A percentile compares a stretch with the other conserved stretches of the same genome.
These are phyloP conservation scores for Arthrobotrys iridis DNA, from an alignment of 2,329 filamentous ascomycete species.

Conservation along the genomic window DNA sequence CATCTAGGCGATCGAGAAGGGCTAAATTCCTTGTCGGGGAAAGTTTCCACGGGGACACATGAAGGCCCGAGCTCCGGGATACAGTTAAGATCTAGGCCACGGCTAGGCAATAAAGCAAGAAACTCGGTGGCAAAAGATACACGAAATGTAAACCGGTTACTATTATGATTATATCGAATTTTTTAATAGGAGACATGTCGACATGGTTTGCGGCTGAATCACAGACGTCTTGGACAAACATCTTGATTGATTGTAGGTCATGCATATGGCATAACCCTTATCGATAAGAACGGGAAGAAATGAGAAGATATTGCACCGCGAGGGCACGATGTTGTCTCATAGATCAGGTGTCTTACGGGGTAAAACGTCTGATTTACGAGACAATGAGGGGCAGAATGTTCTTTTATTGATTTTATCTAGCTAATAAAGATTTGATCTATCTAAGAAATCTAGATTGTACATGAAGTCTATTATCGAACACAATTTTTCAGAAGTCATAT, in stretches of 20 bases:
- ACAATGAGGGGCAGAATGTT: constrained; percentile 39
- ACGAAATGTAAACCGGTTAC: too few species aligned
- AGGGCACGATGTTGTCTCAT: constrained; percentile 49
- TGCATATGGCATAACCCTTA: constrained; percentile 14
- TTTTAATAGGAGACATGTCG: too few species aligned
- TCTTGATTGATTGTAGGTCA: background rate
- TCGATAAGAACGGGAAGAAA: constrained; percentile 6
- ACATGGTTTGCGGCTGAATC: background rate
- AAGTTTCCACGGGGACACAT: background rate
- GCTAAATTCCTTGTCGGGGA: background rate
- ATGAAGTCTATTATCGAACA: background rate
- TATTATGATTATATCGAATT: too few species aligned
- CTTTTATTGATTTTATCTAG: constrained; percentile 25
- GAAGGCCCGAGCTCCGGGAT: background rate
- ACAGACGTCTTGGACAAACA: background rate
- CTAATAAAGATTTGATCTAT: constrained; percentile 12
- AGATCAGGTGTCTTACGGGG: constrained; percentile 54
- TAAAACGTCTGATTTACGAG: constrained; percentile 54
- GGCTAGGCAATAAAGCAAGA: constrained; percentile 1
- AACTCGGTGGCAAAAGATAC: background rate
- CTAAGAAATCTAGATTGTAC: constrained; percentile 3
- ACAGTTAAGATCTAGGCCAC: background rate
- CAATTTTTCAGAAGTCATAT: background rate
- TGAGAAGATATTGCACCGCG: constrained; percentile 20
- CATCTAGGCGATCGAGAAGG: background rate